Evolutionary conservation across 495 filamentous ascomycete genomes (phyloP).

Genomic region (Trichoderma asperelloides): DNA sequence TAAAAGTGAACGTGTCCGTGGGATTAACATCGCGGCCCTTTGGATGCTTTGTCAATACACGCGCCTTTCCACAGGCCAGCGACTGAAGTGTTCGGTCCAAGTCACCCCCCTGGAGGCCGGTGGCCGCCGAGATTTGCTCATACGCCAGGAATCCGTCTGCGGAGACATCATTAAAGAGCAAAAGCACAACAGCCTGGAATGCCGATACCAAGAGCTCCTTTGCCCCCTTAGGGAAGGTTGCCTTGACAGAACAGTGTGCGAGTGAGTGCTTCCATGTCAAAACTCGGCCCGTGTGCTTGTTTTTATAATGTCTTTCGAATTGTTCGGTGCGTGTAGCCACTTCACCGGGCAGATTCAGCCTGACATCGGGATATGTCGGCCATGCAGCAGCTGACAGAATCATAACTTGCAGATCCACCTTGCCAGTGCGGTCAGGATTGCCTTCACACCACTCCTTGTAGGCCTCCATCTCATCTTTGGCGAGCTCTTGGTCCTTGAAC

Average conservation of each 20-base stretch:
- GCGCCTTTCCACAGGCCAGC: conserved; percentile 79
- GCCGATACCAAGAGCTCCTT: conserved; percentile 84
- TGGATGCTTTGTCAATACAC: conserved; percentile 79
- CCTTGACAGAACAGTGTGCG: conserved; percentile 75
- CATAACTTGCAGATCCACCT: conserved; percentile 76
- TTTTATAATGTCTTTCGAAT: conserved; percentile 75
- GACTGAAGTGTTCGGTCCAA: conserved; percentile 87
- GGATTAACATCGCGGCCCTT: conserved; percentile 69
- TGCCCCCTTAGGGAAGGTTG: conserved; percentile 55
- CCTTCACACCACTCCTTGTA: conserved; percentile 54
- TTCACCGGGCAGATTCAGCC: conserved; percentile 63
- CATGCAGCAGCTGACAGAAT: conserved; percentile 82
- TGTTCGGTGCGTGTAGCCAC: conserved; percentile 57
- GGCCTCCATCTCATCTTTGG: conserved; percentile 70
- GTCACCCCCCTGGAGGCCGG: conserved; percentile 58
- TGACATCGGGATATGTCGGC: conserved; percentile 81
- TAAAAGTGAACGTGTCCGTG: conserved; percentile 75
- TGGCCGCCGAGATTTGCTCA: conserved; percentile 56
- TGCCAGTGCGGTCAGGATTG: conserved; percentile 29
- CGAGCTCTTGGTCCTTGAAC: conserved; percentile 96
- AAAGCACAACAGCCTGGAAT: conserved; percentile 83
- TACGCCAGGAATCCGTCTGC: conserved; percentile 48
- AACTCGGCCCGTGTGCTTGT: conserved; percentile 77
- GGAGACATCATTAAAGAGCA: conserved; percentile 77
- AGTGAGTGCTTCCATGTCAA: conserved; percentile 89